Percentiles rank a stretch among this genome's conserved stretches.
These are phyloP conservation scores for Parascedosporium putredinis DNA, from an alignment of 2,329 filamentous ascomycete genomes.

Conservation along the genomic window DNA sequence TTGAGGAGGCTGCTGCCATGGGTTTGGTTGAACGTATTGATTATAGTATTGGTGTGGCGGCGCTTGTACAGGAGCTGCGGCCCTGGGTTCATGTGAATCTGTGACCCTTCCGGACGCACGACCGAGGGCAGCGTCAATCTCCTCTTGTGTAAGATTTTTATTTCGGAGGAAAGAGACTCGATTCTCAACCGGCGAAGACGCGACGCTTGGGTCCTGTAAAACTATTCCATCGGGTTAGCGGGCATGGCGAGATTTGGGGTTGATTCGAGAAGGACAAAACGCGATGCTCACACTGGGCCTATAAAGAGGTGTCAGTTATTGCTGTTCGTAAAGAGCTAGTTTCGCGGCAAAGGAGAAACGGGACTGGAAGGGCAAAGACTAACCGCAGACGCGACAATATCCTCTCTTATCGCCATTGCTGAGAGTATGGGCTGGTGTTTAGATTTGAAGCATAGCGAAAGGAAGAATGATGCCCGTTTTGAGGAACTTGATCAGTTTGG, in stretches of 20 bases:
- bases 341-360: not conserved
- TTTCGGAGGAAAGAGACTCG: conserved; percentile 86
- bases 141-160: conserved; percentile 94
- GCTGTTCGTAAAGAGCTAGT: too few relatives aligned
- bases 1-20: conserved; percentile 42
- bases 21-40: conserved; percentile 35
- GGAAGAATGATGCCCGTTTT: too few relatives aligned
- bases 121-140: conserved; percentile 75
- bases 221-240: conserved; percentile 55
- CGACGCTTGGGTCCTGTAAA: conserved; percentile 87
- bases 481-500: too few relatives aligned
- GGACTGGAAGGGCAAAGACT: conserved; percentile 13
- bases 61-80: conserved; percentile 25
- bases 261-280: not conserved
- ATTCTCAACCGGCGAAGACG: conserved; percentile 83
- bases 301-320: conserved; percentile 9
- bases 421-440: not conserved
- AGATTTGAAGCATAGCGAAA: not conserved
- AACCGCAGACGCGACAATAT: conserved; percentile 76
- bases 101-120: conserved; percentile 52
- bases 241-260: too few relatives aligned
- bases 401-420: conserved; percentile 80
- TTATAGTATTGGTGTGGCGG: conserved; percentile 34
- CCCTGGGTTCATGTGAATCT: not conserved
- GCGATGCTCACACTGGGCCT: conserved; percentile 38